phyloP scores from a whole-genome alignment of 2,329 filamentous ascomycete genomes.

The Fusarium robinianum region DNA sequence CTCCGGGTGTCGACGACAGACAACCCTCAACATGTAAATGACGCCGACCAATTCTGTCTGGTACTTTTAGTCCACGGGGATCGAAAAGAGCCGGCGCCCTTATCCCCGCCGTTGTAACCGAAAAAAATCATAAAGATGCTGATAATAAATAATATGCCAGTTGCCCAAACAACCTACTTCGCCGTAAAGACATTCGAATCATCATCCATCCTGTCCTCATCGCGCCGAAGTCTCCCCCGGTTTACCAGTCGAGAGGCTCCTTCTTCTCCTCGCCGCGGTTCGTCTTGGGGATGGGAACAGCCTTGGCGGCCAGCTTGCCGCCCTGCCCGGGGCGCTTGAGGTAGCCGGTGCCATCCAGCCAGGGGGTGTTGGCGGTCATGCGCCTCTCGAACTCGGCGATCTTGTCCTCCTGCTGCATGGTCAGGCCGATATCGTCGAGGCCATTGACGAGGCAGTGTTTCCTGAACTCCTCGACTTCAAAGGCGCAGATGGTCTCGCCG shows the following conservation, averaged over 20 bases:
- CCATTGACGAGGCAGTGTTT: constrained; percentile 95
- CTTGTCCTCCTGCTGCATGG: constrained; percentile 89
- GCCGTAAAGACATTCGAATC: constrained; percentile 30
- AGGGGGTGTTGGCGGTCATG: constrained; percentile 78
- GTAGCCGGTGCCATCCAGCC: constrained; percentile 88
- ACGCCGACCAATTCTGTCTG: constrained; percentile 14
- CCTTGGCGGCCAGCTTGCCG: constrained; percentile 61
- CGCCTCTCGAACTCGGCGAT: constrained; percentile 81
- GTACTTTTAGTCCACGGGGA: constrained; percentile 20
- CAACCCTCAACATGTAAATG: too few species aligned
- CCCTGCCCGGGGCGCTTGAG: constrained; percentile 63
- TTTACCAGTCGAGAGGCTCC: constrained; percentile 88
- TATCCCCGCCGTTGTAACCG: constrained; percentile 13
- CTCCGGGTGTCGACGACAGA: too few species aligned
- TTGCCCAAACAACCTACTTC: constrained; percentile 27
- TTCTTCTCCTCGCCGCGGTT: constrained; percentile 83
- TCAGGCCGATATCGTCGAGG: constrained; percentile 93
- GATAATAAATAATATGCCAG: constrained; percentile 28
- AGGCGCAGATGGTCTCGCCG: constrained; percentile 74
- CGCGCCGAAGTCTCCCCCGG: too few species aligned
- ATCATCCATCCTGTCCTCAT: constrained; percentile 1
- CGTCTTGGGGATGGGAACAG: constrained; percentile 78
- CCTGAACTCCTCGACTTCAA: constrained; percentile 90
- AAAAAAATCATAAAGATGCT: constrained; percentile 25
- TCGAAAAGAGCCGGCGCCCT: constrained; percentile 16